Percentiles rank a stretch among this genome's conserved stretches.
Evolutionary conservation across 2,329 filamentous ascomycete genomes (phyloP).

Genomic region (Ceratocystis alfenasii): DNA sequence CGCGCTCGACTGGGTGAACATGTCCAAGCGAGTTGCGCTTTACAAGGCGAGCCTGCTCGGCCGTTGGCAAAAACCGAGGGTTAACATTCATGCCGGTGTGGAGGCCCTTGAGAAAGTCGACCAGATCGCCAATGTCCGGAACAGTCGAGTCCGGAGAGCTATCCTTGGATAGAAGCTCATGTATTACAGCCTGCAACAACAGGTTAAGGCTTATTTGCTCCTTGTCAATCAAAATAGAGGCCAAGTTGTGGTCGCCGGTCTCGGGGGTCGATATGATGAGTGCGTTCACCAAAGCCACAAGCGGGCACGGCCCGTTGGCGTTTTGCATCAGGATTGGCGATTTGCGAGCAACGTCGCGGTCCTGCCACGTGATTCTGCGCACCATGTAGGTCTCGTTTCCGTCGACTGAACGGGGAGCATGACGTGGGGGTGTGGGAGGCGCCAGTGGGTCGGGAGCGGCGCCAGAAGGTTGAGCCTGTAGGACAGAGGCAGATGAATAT

Average conservation of each 20-base stretch:
- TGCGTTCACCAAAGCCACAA: slow-evolving; percentile 87
- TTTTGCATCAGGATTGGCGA: slow-evolving; percentile 89
- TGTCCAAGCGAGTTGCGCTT: slow-evolving; percentile 43
- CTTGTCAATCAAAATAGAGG: slow-evolving; percentile 52
- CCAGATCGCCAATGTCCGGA: slow-evolving; percentile 79
- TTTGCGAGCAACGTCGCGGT: slow-evolving; percentile 55
- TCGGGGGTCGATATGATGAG: slow-evolving; percentile 70
- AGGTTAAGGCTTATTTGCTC: slow-evolving; percentile 82
- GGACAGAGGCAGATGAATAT: not conserved
- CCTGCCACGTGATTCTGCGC: slow-evolving; percentile 79
- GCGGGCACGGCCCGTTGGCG: slow-evolving; percentile 82
- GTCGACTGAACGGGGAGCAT: slow-evolving; percentile 23
- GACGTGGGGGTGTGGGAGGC: slow-evolving; percentile 11
- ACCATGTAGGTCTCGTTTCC: slow-evolving; percentile 74
- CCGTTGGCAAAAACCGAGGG: slow-evolving; percentile 62
- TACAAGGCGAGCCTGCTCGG: slow-evolving; percentile 36
- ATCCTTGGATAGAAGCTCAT: slow-evolving; percentile 75
- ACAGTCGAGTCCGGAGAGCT: slow-evolving; percentile 52
- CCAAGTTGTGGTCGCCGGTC: slow-evolving; percentile 5
- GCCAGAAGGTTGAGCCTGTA: not conserved
- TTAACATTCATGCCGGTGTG: slow-evolving; percentile 99
- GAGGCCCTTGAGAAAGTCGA: slow-evolving; percentile 73
- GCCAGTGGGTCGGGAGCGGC: not conserved
- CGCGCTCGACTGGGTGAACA: slow-evolving; percentile 40
- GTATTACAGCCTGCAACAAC: slow-evolving; percentile 78